Evolutionary conservation across 2,329 filamentous ascomycete species (phyloP).

Genomic region (Hymenoscyphus scutula): DNA sequence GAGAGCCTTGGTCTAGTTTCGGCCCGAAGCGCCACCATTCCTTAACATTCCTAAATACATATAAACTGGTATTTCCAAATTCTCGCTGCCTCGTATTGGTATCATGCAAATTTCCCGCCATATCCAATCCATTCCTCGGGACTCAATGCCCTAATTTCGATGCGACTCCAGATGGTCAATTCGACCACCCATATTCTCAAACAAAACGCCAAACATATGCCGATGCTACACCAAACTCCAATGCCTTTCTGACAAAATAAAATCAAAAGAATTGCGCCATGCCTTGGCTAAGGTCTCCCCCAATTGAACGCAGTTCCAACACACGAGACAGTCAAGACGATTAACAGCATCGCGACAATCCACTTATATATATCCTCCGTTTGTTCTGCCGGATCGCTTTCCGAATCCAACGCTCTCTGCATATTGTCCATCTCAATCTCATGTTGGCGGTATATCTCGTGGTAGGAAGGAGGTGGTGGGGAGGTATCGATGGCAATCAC

Average conservation of each 20-base stretch:
- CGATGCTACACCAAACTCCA: not conserved
- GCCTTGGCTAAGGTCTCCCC: conserved; percentile 19
- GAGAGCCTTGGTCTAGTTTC: too few relatives aligned
- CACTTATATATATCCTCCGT: conserved; percentile 33
- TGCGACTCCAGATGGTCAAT: not conserved
- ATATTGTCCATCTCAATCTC: conserved; percentile 25
- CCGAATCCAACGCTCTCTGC: conserved; percentile 22
- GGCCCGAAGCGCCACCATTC: too few relatives aligned
- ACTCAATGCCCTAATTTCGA: not conserved
- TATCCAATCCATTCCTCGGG: not conserved
- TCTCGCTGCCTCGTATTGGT: not conserved
- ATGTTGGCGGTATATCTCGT: conserved; percentile 25
- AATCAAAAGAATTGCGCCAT: not conserved
- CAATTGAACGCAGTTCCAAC: conserved; percentile 34
- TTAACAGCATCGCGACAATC: conserved; percentile 34
- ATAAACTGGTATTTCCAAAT: not conserved
- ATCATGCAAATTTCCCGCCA: not conserved
- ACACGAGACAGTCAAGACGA: conserved; percentile 28
- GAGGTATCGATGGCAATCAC: conserved; percentile 28
- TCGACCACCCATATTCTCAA: not conserved
- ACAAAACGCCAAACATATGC: conserved; percentile 1
- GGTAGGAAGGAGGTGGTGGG: conserved; percentile 30
- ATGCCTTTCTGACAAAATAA: not conserved
- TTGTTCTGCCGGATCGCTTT: conserved; percentile 23
- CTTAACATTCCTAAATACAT: too few relatives aligned